These are phyloP conservation scores for Protomyces gravidus DNA, from an alignment of 1,139 yeast species.

Conservation along the genomic window DNA sequence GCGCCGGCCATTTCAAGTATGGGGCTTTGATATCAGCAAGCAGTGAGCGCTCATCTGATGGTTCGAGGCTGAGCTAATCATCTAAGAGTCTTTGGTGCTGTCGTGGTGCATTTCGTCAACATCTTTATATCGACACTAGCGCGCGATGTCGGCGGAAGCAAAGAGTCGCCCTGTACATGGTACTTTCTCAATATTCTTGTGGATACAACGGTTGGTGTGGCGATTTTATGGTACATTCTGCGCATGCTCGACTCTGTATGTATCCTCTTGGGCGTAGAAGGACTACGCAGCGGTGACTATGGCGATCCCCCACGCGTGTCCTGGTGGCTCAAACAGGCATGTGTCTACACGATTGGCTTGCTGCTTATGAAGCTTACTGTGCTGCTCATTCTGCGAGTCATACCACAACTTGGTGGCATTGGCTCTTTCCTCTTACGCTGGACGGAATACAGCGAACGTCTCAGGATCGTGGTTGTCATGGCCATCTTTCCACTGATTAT, in stretches of 20 bases:
- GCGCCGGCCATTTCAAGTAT: slow-evolving; percentile 17
- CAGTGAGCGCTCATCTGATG: slow-evolving; percentile 71
- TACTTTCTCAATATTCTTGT: slow-evolving; percentile 80
- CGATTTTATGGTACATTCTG: slow-evolving; percentile 60
- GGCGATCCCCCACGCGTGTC: slow-evolving; percentile 59
- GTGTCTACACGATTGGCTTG: slow-evolving; percentile 59
- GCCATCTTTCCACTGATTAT: slow-evolving; percentile 63
- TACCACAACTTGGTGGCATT: slow-evolving; percentile 52
- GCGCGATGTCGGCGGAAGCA: slow-evolving; percentile 24
- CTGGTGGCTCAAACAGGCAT: slow-evolving; percentile 70
- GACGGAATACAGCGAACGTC: slow-evolving; percentile 72
- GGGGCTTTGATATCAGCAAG: slow-evolving; percentile 73
- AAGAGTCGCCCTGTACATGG: slow-evolving; percentile 58
- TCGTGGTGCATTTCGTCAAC: slow-evolving; percentile 59
- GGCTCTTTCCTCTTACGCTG: slow-evolving; percentile 66
- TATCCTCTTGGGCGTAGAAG: slow-evolving; percentile 48
- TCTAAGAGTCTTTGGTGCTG: slow-evolving; percentile 39
- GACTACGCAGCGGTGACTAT: slow-evolving; percentile 80
- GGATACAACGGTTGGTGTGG: slow-evolving; percentile 95
- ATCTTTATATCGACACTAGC: slow-evolving; percentile 35
- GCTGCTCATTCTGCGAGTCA: slow-evolving; percentile 55
- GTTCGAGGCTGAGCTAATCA: slow-evolving; percentile 72
- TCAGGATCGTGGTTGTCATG: slow-evolving; percentile 83
- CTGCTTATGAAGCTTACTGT: slow-evolving; percentile 54
- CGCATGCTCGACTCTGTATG: slow-evolving; percentile 50